phyloP scores from a whole-genome alignment of 345 rosid species.

The Gossypium mustelinum region DNA sequence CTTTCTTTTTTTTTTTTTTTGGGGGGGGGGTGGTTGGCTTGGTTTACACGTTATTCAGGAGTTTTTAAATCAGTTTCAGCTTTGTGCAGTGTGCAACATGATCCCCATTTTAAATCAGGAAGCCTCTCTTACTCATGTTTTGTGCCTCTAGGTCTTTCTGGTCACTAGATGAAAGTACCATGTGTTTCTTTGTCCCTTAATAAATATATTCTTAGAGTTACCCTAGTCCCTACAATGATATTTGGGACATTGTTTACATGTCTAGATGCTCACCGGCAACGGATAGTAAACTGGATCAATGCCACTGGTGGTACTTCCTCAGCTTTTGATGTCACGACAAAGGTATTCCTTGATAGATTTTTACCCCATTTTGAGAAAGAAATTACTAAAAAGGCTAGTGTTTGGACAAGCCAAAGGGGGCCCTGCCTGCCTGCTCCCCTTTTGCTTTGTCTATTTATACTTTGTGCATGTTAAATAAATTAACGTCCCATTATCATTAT shows the following conservation, averaged over 20 bases:
- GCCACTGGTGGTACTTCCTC: constrained; percentile 51
- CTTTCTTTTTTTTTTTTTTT: no score
- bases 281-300: constrained; percentile 51
- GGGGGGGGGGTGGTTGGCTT: not conserved
- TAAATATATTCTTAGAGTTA: not conserved
- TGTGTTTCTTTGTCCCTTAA: not conserved
- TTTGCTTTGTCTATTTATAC: not conserved
- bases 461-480: not conserved
- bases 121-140: not conserved
- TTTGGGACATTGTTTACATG: constrained; percentile 2
- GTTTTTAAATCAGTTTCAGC: not conserved
- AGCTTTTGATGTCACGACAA: constrained; percentile 57
- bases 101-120: constrained; percentile 2
- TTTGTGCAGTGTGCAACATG: not conserved
- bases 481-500: not conserved
- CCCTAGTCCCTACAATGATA: not conserved
- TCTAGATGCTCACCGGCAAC: constrained; percentile 47
- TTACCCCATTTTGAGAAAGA: not conserved
- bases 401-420: not conserved
- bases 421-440: not conserved
- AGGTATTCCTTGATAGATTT: constrained; percentile 26
- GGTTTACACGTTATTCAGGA: not conserved
- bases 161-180: not conserved
- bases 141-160: not conserved
- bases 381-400: not conserved